Evolutionary conservation across 2,329 filamentous ascomycete species (phyloP).

Genomic region (Neoscytalidium dimidiatum): DNA sequence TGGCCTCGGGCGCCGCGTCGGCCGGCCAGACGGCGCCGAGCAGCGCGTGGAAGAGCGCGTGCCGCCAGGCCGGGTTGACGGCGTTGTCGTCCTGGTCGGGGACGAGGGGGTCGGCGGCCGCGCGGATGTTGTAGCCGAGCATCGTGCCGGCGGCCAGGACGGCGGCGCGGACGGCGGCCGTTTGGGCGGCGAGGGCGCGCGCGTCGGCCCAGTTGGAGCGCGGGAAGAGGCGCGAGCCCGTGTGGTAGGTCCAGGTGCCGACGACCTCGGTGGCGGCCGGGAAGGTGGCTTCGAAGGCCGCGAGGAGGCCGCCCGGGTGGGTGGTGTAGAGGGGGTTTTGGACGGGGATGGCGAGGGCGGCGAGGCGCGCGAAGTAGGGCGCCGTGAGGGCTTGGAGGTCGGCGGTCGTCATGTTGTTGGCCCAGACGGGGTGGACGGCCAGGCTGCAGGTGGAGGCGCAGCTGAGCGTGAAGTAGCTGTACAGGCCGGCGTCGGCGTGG

Average conservation of each 20-base stretch:
- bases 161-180: conserved; percentile 30
- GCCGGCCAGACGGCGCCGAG: conserved; percentile 31
- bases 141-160: neutral
- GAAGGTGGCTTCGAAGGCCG: conserved; percentile 25
- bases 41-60: conserved; percentile 18
- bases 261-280: conserved; percentile 32
- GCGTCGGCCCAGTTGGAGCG: conserved; percentile 41
- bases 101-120: neutral
- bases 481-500: neutral
- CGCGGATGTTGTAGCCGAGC: conserved; percentile 8
- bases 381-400: conserved; percentile 37
- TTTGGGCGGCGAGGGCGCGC: conserved; percentile 36
- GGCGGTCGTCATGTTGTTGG: conserved; percentile 29
- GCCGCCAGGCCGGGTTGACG: conserved; percentile 29
- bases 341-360: conserved; percentile 33
- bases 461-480: neutral
- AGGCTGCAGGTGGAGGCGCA: neutral
- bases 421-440: neutral
- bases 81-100: conserved; percentile 22
- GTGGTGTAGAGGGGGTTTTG: conserved; percentile 39
- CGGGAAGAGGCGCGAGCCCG: conserved; percentile 51
- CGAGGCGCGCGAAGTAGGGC: conserved; percentile 31
- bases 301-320: conserved; percentile 28
- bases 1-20: conserved; percentile 26
- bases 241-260: conserved; percentile 34